A percentile compares a stretch with the other conserved stretches of the same genome.
Evolutionary conservation across 2,329 filamentous ascomycete genomes (phyloP).

Genomic region (Aulographum hederae): DNA sequence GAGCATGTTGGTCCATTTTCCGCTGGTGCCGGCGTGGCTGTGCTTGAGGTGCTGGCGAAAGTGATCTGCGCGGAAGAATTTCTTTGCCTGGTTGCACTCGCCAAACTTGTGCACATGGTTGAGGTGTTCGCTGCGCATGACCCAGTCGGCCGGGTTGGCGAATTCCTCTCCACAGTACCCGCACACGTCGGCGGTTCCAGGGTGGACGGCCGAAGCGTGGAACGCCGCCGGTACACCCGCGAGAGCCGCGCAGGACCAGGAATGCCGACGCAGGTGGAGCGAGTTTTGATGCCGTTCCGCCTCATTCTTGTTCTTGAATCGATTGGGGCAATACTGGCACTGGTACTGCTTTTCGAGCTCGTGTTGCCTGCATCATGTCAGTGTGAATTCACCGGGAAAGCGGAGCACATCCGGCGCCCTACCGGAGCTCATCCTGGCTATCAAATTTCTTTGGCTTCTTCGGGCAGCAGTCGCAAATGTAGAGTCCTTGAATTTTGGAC

Average conservation of each 20-base stretch:
- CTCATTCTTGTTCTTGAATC: constrained; percentile 99
- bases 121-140: constrained; percentile 67
- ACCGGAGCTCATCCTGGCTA: constrained; percentile 67
- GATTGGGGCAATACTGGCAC: constrained; percentile 79
- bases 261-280: constrained; percentile 77
- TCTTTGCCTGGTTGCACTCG: constrained; percentile 96
- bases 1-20: constrained; percentile 97
- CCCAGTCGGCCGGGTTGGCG: constrained; percentile 73
- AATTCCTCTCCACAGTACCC: constrained; percentile 96
- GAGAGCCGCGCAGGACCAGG: constrained; percentile 90
- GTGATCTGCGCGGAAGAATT: constrained; percentile 93
- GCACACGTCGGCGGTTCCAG: constrained; percentile 54
- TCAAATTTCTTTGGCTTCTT: constrained; percentile 97
- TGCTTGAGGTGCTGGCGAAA: constrained; percentile 98
- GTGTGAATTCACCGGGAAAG: constrained; percentile 4
- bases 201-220: constrained; percentile 54
- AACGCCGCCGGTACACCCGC: constrained; percentile 59
- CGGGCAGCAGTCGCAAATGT: constrained; percentile 84
- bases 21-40: constrained; percentile 86
- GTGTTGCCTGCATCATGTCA: constrained; percentile 43
- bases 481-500: constrained; percentile 37
- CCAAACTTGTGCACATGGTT: constrained; percentile 89
- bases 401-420: constrained; percentile 19
- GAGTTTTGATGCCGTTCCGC: constrained; percentile 93
- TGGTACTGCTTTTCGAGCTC: constrained; percentile 94